Conservation (phyloP, 2,329 filamentous ascomycete genomes). For the Fusarium floridanum region DNA sequence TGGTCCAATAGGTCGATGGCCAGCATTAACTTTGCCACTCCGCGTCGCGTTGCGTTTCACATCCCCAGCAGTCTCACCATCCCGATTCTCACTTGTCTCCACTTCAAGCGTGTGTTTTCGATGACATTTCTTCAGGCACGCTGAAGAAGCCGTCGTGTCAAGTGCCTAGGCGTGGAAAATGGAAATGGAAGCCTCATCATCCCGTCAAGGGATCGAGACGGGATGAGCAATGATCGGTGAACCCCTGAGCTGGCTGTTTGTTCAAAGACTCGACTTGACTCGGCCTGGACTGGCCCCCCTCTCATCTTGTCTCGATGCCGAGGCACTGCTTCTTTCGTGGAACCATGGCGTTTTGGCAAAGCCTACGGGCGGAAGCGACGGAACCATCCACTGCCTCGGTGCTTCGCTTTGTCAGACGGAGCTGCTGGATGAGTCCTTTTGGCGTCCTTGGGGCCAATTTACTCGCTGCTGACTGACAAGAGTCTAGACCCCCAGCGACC, state of each 20-base stretch:
- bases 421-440: conserved; percentile 15
- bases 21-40: conserved; percentile 6
- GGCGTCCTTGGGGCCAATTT: conserved; percentile 5
- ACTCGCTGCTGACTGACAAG: conserved; percentile 25
- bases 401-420: conserved; percentile 38
- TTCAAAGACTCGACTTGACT: background rate
- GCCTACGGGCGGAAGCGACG: conserved; percentile 24
- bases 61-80: conserved; percentile 12
- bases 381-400: conserved; percentile 9
- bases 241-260: background rate
- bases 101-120: background rate
- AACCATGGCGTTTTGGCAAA: conserved; percentile 18
- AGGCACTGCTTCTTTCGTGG: conserved; percentile 22
- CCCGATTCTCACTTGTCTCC: background rate
- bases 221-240: conserved; percentile 1
- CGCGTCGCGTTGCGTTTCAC: conserved; percentile 19
- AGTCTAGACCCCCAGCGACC: conserved; percentile 36
- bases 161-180: background rate
- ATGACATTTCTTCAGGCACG: conserved; percentile 9
- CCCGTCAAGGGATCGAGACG: conserved; percentile 21
- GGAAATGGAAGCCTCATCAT: conserved; percentile 20
- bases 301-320: conserved; percentile 13
- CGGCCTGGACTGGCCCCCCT: background rate
- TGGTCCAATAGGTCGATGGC: background rate
- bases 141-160: conserved; percentile 6